These are phyloP conservation scores for Melastoma candidum DNA, from an alignment of 441 rosid genomes.

Conservation along the genomic window DNA sequence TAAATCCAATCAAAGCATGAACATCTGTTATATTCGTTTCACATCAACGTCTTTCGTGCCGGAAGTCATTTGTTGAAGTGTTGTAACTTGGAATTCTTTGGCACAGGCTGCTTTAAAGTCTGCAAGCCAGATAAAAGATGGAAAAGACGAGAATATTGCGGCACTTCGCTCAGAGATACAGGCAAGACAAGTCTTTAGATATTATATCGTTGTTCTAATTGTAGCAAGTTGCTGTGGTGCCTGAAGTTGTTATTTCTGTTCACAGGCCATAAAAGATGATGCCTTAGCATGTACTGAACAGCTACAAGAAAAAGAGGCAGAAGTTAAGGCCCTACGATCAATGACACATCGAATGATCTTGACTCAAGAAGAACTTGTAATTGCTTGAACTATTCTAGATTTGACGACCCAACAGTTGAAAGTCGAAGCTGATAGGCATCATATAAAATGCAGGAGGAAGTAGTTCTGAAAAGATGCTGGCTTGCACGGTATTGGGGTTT, in stretches of 20 bases:
- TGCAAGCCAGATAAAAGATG: conserved; percentile 58
- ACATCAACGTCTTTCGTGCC: not conserved
- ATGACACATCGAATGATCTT: conserved; percentile 89
- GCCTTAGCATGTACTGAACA: conserved; percentile 44
- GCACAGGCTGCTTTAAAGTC: conserved; percentile 68
- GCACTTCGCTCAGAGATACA: conserved; percentile 60
- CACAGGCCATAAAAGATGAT: conserved; percentile 59
- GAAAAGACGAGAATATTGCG: conserved; percentile 57
- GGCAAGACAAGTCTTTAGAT: conserved; percentile 31
- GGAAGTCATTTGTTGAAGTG: not conserved
- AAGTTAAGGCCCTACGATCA: conserved; percentile 56
- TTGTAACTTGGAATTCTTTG: not conserved
- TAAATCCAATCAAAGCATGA: not conserved
- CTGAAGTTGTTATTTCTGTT: conserved; percentile 9
- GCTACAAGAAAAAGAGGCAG: conserved; percentile 76
- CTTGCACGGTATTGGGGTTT: conserved; percentile 97
- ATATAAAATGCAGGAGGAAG: conserved; percentile 69
- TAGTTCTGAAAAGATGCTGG: conserved; percentile 98
- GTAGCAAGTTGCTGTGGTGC: conserved; percentile 12
- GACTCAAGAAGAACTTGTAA: conserved; percentile 92
- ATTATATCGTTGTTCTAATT: not conserved
- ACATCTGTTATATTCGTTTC: not conserved
- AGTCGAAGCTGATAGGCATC: conserved; percentile 17
- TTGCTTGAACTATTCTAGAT: conserved; percentile 14
- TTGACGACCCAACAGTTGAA: conserved; percentile 8